Evolutionary conservation across 768 basidiomycete genomes (phyloP).

Genomic region (Psilocybe azurescens): DNA sequence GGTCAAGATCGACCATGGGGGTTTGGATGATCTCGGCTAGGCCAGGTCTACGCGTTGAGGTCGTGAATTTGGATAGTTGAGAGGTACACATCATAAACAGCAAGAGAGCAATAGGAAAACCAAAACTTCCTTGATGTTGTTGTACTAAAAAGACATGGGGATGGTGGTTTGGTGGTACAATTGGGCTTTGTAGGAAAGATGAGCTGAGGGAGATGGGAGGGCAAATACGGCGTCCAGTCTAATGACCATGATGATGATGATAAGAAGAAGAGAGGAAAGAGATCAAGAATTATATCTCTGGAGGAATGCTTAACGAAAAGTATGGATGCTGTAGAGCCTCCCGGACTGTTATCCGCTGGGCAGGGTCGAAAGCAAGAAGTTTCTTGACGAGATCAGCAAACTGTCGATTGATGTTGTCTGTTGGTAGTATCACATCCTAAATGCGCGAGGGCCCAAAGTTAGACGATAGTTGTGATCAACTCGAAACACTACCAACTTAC

Average conservation of each 20-base stretch:
- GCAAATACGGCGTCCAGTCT: constrained; percentile 27
- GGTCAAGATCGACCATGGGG: constrained; percentile 3
- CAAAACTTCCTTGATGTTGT: constrained; percentile 31
- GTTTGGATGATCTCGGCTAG: constrained; percentile 5
- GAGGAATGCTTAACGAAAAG: constrained; percentile 70
- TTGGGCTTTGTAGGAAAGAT: constrained; percentile 31
- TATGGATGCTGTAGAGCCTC: constrained; percentile 90
- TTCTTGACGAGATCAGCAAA: constrained; percentile 90
- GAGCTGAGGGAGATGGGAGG: constrained; percentile 27
- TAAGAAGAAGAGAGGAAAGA: background rate
- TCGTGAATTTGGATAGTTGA: constrained; percentile 10
- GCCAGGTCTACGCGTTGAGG: constrained; percentile 5
- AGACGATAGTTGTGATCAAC: constrained; percentile 16
- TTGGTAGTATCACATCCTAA: constrained; percentile 86
- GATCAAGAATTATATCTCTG: constrained; percentile 58
- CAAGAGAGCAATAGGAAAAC: constrained; percentile 26
- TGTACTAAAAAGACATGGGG: constrained; percentile 32
- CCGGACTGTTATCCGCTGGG: constrained; percentile 84
- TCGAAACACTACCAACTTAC: constrained; percentile 45
- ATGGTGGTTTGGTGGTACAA: constrained; percentile 31
- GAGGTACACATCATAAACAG: constrained; percentile 25
- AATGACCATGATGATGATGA: constrained; percentile 11
- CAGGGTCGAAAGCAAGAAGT: constrained; percentile 90
- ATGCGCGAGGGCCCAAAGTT: constrained; percentile 4
- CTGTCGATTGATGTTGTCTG: constrained; percentile 72